Base-by-base conservation (phyloP, 768 basidiomycete species). In the Naematelia aurantialba region DNA sequence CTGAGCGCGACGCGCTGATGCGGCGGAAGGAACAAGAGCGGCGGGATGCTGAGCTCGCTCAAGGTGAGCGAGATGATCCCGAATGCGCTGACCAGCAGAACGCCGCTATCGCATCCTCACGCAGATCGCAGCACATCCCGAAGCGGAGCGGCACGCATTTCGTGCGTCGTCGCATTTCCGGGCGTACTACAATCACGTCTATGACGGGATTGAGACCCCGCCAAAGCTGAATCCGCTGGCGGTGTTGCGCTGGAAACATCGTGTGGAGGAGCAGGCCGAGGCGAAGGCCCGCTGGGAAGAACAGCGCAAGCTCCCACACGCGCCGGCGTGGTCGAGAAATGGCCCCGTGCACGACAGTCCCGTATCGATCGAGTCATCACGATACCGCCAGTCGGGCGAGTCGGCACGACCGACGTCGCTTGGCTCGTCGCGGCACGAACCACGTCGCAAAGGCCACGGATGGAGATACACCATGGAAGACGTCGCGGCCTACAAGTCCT, bases 81-180 rank as follows among this genome's bases (percentile, higher is more conserved):
- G n/a, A n/a, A n/a, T 30, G 22, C 30, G 58, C 58, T 66, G 39
- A 59, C 54, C 13, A 17, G 3, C 30, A 72, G 71, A 73, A 47
- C 68, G 69, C 22, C 63, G 66, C 17, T 71, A 51, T 57, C 52
- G 57, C 3, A 67, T 67, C 45, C 60, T 71, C 4, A 67, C 63
- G 5, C 72, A 69, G 45, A 65, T 73, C 42, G 65, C 68, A 10
- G 71, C 71, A 1, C 72, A 74, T 60, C 72, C 72, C 4, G 47
- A 50, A 12, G 30, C 63, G 5, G 66, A 69, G 45, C 55, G 60
- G n/a, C 27, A 49, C 11, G 69, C 72, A 5, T 67, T 69, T 44
- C 52, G 53, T 5, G 60, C 63, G 1, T 49, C 58, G 12, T 54
- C 68, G 5, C 70, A 70, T 47, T 58, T 74, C 17, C 66, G 63